Evolutionary conservation across 306 rosid species (phyloP), one percentile per base, ranked within the genome.

Genomic region (Sechiopsis laciniata): DNA sequence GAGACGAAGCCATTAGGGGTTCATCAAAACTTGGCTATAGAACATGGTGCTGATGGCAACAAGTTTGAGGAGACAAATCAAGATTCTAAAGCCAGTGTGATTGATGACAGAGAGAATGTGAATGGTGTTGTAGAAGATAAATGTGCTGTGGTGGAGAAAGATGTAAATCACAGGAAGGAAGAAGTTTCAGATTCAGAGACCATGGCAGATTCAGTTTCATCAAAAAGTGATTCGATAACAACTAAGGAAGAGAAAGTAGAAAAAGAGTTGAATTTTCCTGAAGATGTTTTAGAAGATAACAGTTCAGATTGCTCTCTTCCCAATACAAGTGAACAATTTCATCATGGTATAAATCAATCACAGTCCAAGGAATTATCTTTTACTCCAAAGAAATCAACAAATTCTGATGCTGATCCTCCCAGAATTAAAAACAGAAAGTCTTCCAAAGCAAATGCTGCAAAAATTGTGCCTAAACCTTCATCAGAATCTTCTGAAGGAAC

Each of bases 171-270:
- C 71, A 82, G 86, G 58, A 86, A 83, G 80, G 97, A 83, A 62
- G 90, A 89, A 54, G 83, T 78, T 66, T 89, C 97, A 4, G 97
- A 94, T 75, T 65, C 91, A 26, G 96, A 90, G 65, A 87, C 87
- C 10, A 76, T 55, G 61, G 84, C 84, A 80, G 95, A 91, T 80
- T 91, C 92, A 0, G 81, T 79, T 55, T 91, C 95, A n/a, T 91
- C 99, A 52, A 91, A 81, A 66, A 87, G 83, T 77, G 95, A 89
- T 76, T 85, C 86, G 26, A 17, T 77, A 75, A 75, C 79, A 55
- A 78, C 78, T 40, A 94, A 80, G 74, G 91, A 88, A 79, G 97
- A 85, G 78, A 87, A 76, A 75, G 78, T 75, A 17, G 98, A 89
- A 77, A 84, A 66, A 45, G 76, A 71, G 74, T 78, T 86, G 12